Evolutionary conservation across 768 basidiomycete species (phyloP).

Genomic region (Kwoniella botswanensis): DNA sequence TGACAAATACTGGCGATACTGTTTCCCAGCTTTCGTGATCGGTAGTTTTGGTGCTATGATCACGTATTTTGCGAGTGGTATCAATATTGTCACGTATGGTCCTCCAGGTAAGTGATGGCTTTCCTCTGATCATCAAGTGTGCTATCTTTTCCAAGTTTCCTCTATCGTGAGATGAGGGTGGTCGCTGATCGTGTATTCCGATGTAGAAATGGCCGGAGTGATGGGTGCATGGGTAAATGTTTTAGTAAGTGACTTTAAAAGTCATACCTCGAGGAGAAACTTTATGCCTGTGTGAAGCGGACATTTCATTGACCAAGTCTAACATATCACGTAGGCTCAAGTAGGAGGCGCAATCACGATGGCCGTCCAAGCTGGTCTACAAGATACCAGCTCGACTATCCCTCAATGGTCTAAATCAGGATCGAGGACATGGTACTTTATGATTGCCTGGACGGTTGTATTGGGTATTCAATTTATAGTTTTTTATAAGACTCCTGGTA

Average conservation of each 20-base stretch:
- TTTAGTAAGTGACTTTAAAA: constrained; percentile 4
- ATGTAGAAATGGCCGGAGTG: constrained; percentile 43
- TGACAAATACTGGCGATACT: constrained; percentile 48
- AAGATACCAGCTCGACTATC: constrained; percentile 6
- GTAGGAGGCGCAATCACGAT: constrained; percentile 46
- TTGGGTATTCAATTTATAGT: constrained; percentile 36
- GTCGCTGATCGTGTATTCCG: background rate
- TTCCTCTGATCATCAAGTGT: background rate
- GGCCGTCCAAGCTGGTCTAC: constrained; percentile 48
- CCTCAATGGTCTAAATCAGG: constrained; percentile 35
- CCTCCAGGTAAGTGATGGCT: constrained; percentile 33
- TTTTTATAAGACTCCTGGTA: constrained; percentile 39
- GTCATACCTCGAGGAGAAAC: background rate
- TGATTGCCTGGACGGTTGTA: constrained; percentile 35
- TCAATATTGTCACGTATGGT: constrained; percentile 46
- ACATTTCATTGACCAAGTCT: background rate
- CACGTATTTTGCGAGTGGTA: constrained; percentile 24
- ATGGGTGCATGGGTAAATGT: constrained; percentile 47
- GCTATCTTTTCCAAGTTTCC: too few relatives aligned
- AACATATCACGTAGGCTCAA: constrained; percentile 23
- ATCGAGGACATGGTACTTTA: constrained; percentile 42
- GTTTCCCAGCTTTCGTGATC: constrained; percentile 48
- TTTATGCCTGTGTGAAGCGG: background rate
- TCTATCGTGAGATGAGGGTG: too few relatives aligned
- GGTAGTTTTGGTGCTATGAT: constrained; percentile 42